These are phyloP conservation scores for Eutreptiella sp. DNA, from an alignment of 208 protist genomes.

Conservation along the genomic window DNA sequence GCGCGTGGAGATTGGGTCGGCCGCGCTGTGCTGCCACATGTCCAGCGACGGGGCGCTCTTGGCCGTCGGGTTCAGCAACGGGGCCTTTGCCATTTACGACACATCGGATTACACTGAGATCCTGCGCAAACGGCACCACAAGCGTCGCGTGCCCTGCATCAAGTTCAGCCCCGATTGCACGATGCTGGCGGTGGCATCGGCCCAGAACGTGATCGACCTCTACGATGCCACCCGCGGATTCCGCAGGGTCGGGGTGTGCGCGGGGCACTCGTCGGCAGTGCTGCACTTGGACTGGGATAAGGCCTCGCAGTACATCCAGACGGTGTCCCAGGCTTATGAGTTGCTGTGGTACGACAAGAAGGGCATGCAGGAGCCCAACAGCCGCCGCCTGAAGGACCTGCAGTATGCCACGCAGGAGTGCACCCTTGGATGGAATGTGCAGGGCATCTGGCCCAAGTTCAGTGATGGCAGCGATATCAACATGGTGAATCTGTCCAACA, in stretches of 20 bases:
- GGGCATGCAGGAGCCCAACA: background rate
- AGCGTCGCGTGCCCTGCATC: constrained; percentile 25
- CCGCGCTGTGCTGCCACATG: constrained; percentile 14
- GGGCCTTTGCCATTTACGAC: constrained; percentile 24
- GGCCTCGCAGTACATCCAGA: constrained; percentile 29
- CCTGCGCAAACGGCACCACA: background rate
- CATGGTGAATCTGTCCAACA: constrained; percentile 12
- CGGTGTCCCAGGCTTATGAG: constrained; percentile 35
- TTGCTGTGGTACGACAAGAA: constrained; percentile 28
- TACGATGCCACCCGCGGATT: constrained; percentile 21
- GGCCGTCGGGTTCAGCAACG: constrained; percentile 31
- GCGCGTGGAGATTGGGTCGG: constrained; percentile 4
- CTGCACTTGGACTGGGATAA: constrained; percentile 29
- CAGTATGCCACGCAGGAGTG: constrained; percentile 29
- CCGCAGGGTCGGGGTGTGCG: constrained; percentile 24
- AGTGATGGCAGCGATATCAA: constrained; percentile 43
- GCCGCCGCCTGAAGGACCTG: background rate
- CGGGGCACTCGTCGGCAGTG: constrained; percentile 34
- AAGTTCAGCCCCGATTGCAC: constrained; percentile 36
- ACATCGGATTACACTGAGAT: constrained; percentile 1
- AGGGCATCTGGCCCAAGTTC: constrained; percentile 40
- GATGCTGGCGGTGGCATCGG: constrained; percentile 32
- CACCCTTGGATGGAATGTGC: constrained; percentile 27
- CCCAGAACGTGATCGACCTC: constrained; percentile 47
- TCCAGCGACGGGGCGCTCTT: constrained; percentile 33